Conservation (phyloP, 2,329 filamentous ascomycete genomes). For the Leptographium procerum region DNA sequence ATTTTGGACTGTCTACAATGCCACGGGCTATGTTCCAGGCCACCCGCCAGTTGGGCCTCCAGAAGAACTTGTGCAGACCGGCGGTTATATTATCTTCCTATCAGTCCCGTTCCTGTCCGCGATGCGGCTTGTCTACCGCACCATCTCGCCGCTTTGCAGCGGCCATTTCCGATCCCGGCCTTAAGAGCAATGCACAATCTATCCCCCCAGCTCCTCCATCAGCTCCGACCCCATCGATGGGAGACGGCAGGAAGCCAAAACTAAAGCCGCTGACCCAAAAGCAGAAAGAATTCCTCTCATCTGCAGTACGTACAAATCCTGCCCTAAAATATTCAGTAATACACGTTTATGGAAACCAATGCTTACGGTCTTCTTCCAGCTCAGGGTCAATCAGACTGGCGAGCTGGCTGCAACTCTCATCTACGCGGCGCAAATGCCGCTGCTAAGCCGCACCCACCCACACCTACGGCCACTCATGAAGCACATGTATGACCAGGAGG, state of each 20-base stretch:
- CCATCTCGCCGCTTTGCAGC: constrained; percentile 8
- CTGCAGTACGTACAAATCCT: constrained; percentile 45
- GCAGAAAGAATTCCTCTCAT: constrained; percentile 65
- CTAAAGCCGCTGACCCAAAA: constrained; percentile 53
- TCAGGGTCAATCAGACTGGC: constrained; percentile 94
- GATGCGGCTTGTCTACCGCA: constrained; percentile 9
- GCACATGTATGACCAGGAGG: constrained; percentile 98
- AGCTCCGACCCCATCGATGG: not conserved
- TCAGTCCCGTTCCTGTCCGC: constrained; percentile 5
- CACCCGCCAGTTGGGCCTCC: not conserved
- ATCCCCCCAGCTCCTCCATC: not conserved
- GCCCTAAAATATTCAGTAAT: not conserved
- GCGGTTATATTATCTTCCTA: not conserved
- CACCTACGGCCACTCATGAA: constrained; percentile 84
- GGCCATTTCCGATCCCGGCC: not conserved
- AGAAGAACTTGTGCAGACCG: not conserved
- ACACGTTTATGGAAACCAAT: constrained; percentile 3
- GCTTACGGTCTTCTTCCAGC: constrained; percentile 29
- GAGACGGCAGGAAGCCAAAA: constrained; percentile 19
- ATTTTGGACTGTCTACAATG: not conserved
- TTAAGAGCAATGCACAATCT: not conserved
- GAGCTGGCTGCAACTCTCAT: constrained; percentile 95
- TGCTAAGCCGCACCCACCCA: constrained; percentile 68
- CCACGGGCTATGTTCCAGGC: not conserved
- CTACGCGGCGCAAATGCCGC: constrained; percentile 78